Evolutionary conservation across 495 filamentous ascomycete species (phyloP), one percentile per base, ranked within the genome.

Genomic region (Pyrenopolyporus hunteri): DNA sequence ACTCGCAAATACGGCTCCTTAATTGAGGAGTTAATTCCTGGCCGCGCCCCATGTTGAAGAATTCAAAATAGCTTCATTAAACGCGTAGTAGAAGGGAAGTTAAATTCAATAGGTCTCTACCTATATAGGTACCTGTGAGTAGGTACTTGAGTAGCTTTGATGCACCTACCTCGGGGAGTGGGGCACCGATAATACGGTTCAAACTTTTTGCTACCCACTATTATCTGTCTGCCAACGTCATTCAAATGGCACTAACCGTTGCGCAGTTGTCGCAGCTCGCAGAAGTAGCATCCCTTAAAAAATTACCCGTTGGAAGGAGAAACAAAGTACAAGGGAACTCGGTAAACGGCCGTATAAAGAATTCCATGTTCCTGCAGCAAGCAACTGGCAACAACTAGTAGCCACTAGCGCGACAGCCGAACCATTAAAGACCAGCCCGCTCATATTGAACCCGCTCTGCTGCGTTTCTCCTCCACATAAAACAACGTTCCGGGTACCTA

Each of bases 181-280:
- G n/a, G n/a, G n/a, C n/a, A n/a, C n/a, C n/a, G n/a, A n/a, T n/a
- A n/a, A n/a, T n/a, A n/a, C n/a, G n/a, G n/a, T n/a, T n/a, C n/a
- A n/a, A n/a, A n/a, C n/a, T n/a, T n/a, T n/a, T n/a, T n/a, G n/a
- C n/a, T n/a, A n/a, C n/a, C n/a, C n/a, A n/a, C n/a, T n/a, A n/a
- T n/a, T n/a, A n/a, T n/a, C n/a, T n/a, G 48, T 35, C 42, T n/a
- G 25, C 25, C 19, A 59, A 65, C 62, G 63, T 66, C 57, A 60
- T 60, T 60, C 45, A 66, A 57, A 50, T 65, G 62, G 55, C 62
- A 51, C 50, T 28, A 33, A 22, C 56, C 44, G 56, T 31, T 6
- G 17, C 16, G 16, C 57, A 66, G 56, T 57, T 57, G 52, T 14
- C 23, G 26, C 32, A 28, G 36, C 32, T 31, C 32, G 61, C 61